Evolutionary conservation across 73 alveolate genomes (phyloP).

Genomic region (Paramecium biaurelia): DNA sequence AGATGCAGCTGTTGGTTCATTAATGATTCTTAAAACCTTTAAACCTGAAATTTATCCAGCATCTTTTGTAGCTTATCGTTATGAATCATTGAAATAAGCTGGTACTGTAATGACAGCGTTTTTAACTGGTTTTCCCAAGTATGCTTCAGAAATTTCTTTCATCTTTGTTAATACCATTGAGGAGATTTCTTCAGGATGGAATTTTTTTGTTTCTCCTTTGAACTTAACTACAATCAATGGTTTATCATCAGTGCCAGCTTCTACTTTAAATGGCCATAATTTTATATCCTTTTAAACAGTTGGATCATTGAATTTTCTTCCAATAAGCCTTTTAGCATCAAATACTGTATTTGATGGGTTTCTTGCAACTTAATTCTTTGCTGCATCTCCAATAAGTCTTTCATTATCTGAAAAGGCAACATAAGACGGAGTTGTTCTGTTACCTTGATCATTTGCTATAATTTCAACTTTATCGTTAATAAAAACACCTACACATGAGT

Average conservation of each 20-base stretch:
- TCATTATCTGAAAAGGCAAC: too few species aligned
- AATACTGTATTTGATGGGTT: slow-evolving; percentile 94
- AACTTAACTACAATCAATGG: slow-evolving; percentile 84
- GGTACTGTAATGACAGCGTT: too few species aligned
- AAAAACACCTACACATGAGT: too few species aligned
- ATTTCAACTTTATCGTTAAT: too few species aligned
- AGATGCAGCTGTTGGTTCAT: slow-evolving; percentile 97
- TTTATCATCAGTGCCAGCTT: slow-evolving; percentile 84
- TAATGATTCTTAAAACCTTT: slow-evolving; percentile 82
- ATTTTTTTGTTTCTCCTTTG: slow-evolving; percentile 84
- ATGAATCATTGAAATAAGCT: slow-evolving; percentile 92
- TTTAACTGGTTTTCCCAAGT: too few species aligned
- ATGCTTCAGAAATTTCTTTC: slow-evolving; percentile 83
- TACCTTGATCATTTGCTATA: too few species aligned
- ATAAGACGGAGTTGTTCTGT: too few species aligned
- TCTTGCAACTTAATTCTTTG: too few species aligned
- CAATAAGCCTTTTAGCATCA: slow-evolving; percentile 89
- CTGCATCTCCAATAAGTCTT: too few species aligned
- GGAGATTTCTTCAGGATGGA: slow-evolving; percentile 90
- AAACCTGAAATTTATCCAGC: slow-evolving; percentile 97
- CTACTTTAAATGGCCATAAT: slow-evolving; percentile 93
- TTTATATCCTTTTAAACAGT: slow-evolving; percentile 86
- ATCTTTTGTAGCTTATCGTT: slow-evolving; percentile 89
- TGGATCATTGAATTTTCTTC: slow-evolving; percentile 90
- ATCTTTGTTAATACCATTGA: too few species aligned